phyloP scores from a whole-genome alignment of 257 asterid species.

The Solanum paucissectum region DNA sequence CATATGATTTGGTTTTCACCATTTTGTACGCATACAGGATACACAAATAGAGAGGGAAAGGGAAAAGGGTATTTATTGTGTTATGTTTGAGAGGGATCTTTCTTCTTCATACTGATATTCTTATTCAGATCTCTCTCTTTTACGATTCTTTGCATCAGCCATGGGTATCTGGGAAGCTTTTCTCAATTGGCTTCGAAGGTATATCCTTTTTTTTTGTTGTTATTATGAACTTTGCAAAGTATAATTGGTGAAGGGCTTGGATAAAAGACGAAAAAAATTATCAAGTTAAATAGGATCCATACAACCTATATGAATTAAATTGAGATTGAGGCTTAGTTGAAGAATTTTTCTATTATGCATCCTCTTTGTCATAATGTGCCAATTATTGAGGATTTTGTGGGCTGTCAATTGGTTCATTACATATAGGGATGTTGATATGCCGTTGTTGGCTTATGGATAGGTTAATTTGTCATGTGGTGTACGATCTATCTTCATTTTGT shows the following conservation, averaged over 20 bases:
- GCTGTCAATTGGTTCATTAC: not conserved
- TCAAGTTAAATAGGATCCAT: not conserved
- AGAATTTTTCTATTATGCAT: not conserved
- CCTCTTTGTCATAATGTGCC: not conserved
- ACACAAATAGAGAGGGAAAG: not conserved
- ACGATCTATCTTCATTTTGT: not conserved
- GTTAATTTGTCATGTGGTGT: not conserved
- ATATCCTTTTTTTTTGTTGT: not conserved
- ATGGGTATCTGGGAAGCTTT: slow-evolving; percentile 99
- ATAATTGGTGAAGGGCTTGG: not conserved
- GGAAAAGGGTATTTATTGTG: not conserved
- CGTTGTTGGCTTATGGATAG: not conserved
- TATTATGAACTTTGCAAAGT: not conserved
- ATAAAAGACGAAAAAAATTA: not conserved
- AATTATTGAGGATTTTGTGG: not conserved
- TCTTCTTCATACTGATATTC: not conserved
- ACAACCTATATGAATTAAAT: not conserved
- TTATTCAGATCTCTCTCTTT: slow-evolving; percentile 24
- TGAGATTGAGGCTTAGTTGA: not conserved
- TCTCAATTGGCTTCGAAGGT: slow-evolving; percentile 99
- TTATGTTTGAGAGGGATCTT: slow-evolving; percentile 2
- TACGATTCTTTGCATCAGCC: slow-evolving; percentile 23
- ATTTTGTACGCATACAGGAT: not conserved
- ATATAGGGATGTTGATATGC: not conserved
- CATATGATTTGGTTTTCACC: not conserved